phyloP scores from a whole-genome alignment of 1,139 yeast species.

The Kazachstania sp. region DNA sequence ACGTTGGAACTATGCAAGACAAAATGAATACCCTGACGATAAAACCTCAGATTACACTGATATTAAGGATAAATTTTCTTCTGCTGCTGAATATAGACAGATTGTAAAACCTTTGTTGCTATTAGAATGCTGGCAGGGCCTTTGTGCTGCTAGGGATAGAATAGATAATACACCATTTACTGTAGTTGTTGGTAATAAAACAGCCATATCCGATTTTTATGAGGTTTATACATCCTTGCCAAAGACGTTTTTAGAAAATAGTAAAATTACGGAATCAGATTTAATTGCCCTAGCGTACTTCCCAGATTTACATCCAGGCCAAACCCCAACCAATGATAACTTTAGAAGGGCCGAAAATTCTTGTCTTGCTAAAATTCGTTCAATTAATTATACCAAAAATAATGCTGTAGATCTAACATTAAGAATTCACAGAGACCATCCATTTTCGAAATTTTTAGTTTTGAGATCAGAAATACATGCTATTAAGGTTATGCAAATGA shows the following conservation, averaged over 20 bases:
- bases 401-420: conserved; percentile 68
- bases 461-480: conserved; percentile 59
- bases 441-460: conserved; percentile 41
- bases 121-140: conserved; percentile 91
- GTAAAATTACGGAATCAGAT: conserved; percentile 66
- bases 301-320: conserved; percentile 27
- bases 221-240: conserved; percentile 78
- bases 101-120: conserved; percentile 72
- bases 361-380: conserved; percentile 74
- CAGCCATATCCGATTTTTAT: conserved; percentile 77
- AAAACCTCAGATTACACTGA: conserved; percentile 33
- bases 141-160: conserved; percentile 63
- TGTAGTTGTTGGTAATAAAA: conserved; percentile 65
- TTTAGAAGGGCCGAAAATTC: conserved; percentile 27
- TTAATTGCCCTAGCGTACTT: conserved; percentile 57
- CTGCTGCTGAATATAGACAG: conserved; percentile 55
- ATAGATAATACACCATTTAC: conserved; percentile 58
- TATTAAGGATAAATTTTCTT: conserved; percentile 39
- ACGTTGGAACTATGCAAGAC: conserved; percentile 65
- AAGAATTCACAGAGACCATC: conserved; percentile 44
- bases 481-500: conserved; percentile 73
- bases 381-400: conserved; percentile 55
- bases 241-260: conserved; percentile 42
- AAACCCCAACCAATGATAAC: conserved; percentile 20
- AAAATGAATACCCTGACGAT: conserved; percentile 49